phyloP scores from a whole-genome alignment of 495 filamentous ascomycete genomes.

The Penicillium maclennaniae region DNA sequence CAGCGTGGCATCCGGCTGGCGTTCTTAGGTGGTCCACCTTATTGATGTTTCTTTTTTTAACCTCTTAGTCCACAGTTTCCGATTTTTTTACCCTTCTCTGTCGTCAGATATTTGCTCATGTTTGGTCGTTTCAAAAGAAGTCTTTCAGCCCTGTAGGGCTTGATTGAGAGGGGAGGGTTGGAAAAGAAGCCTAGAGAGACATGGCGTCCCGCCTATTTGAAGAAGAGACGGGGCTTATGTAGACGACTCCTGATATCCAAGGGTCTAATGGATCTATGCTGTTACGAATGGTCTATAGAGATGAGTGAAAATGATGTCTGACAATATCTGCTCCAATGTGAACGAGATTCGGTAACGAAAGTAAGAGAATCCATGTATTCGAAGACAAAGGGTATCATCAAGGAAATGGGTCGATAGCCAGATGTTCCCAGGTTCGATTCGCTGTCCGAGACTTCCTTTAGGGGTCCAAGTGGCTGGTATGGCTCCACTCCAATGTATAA shows the following conservation, averaged over 20 bases:
- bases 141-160: slow-evolving; percentile 14
- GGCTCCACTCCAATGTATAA: not conserved
- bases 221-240: slow-evolving; percentile 20
- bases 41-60: slow-evolving; percentile 34
- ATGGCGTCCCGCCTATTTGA: slow-evolving; percentile 7
- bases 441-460: not conserved
- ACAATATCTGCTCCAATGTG: slow-evolving; percentile 15
- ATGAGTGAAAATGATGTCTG: slow-evolving; percentile 35
- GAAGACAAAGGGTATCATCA: not conserved
- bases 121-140: slow-evolving; percentile 11
- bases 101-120: slow-evolving; percentile 10
- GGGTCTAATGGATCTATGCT: slow-evolving; percentile 38
- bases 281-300: slow-evolving; percentile 50
- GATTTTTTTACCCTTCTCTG: slow-evolving; percentile 15
- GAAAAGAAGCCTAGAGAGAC: slow-evolving; percentile 11
- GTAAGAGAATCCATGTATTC: not conserved
- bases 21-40: slow-evolving; percentile 46
- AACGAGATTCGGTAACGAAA: not conserved
- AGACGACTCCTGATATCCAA: slow-evolving; percentile 17
- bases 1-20: slow-evolving; percentile 51
- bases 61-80: slow-evolving; percentile 27
- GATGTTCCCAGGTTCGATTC: not conserved
- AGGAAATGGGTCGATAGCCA: not conserved
- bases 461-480: not conserved
- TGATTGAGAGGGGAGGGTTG: slow-evolving; percentile 10